These are phyloP conservation scores for Carex arenaria DNA, from an alignment of 202 grass and related monocot genomes.

Conservation along the genomic window DNA sequence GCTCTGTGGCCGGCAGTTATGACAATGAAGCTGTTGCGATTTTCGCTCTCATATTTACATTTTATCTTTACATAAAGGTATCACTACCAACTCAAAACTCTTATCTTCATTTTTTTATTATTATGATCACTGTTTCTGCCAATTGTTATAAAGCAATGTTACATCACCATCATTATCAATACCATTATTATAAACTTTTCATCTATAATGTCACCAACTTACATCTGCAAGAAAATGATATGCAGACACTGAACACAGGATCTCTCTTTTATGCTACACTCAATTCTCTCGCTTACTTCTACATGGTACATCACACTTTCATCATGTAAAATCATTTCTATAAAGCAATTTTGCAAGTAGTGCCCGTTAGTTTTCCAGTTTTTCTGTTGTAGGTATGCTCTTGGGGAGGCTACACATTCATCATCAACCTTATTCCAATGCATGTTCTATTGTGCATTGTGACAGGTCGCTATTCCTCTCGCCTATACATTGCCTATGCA, in stretches of 20 bases:
- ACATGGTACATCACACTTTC: slow-evolving; percentile 67
- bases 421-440: slow-evolving; percentile 99
- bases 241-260: slow-evolving; percentile 94
- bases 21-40: slow-evolving; percentile 99
- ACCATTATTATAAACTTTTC: neutral
- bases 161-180: neutral
- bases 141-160: neutral
- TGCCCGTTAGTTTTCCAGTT: neutral
- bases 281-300: slow-evolving; percentile 97
- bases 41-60: slow-evolving; percentile 96
- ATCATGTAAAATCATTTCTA: slow-evolving; percentile 26
- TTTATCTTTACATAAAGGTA: slow-evolving; percentile 99
- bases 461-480: slow-evolving; percentile 92
- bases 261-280: slow-evolving; percentile 97
- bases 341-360: slow-evolving; percentile 27
- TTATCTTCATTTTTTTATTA: slow-evolving; percentile 11
- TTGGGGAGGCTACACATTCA: slow-evolving; percentile 99
- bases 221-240: slow-evolving; percentile 26
- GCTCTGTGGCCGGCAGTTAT: slow-evolving; percentile 99
- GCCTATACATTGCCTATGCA: slow-evolving; percentile 97
- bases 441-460: slow-evolving; percentile 97
- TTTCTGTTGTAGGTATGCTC: slow-evolving; percentile 78
- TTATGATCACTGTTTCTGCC: neutral
- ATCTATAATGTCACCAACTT: neutral
- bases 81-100: slow-evolving; percentile 15